phyloP scores from a whole-genome alignment of 202 grass and related monocot species.

The Cymbopogon flexuosus region DNA sequence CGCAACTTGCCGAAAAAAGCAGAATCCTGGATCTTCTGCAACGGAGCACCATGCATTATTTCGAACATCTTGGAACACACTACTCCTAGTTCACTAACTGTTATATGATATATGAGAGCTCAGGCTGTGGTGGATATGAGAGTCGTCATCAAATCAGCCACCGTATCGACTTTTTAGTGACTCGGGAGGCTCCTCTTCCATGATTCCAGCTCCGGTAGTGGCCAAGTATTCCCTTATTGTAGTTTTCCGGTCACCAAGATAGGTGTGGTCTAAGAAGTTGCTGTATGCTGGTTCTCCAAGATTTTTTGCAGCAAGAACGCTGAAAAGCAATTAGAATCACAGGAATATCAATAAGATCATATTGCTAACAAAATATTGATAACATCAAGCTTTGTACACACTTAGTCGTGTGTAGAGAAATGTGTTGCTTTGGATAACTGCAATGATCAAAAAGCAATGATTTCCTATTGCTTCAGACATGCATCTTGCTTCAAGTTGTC shows the following conservation, averaged over 20 bases:
- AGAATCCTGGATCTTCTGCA: neutral
- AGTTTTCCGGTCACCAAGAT: conserved; percentile 71
- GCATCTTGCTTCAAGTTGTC: conserved; percentile 18
- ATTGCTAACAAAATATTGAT: neutral
- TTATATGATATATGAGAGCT: neutral
- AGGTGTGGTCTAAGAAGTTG: conserved; percentile 87
- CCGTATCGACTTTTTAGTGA: conserved; percentile 70
- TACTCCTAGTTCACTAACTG: neutral
- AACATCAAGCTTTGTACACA: neutral
- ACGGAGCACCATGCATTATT: conserved; percentile 26
- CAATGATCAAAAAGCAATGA: conserved; percentile 20
- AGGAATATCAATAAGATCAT: neutral
- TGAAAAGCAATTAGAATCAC: conserved; percentile 39
- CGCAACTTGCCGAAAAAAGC: neutral
- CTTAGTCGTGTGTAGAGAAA: neutral
- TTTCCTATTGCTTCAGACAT: conserved; percentile 27
- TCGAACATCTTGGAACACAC: neutral
- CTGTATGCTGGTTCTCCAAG: conserved; percentile 62
- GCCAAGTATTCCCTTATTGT: conserved; percentile 57
- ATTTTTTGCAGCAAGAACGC: conserved; percentile 83
- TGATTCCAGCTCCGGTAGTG: conserved; percentile 61
- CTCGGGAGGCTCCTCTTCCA: conserved; percentile 87
- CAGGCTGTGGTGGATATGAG: conserved; percentile 1
- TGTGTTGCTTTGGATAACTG: neutral
- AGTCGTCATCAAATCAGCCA: conserved; percentile 32